Evolutionary conservation across 2,329 filamentous ascomycete genomes (phyloP).

Genomic region (Hypoxylon sp.): DNA sequence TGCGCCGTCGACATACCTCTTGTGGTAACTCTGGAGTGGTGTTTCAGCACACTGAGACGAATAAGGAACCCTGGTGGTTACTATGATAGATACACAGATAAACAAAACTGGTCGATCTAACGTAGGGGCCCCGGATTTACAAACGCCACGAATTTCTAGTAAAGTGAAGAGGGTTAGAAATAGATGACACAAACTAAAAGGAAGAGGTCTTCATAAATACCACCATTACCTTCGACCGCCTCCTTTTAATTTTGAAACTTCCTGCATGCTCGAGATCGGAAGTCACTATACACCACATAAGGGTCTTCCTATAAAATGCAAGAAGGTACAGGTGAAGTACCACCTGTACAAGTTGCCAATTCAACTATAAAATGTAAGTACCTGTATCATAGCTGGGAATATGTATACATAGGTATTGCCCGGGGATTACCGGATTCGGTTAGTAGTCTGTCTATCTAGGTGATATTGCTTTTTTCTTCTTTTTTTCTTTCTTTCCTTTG

Average conservation of each 20-base stretch:
- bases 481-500: background rate
- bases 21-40: conserved; percentile 10
- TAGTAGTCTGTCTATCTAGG: background rate
- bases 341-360: too few relatives aligned
- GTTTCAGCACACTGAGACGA: conserved; percentile 14
- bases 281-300: too few relatives aligned
- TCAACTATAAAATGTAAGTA: too few relatives aligned
- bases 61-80: conserved; percentile 16
- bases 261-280: too few relatives aligned
- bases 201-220: conserved; percentile 1
- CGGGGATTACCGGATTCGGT: too few relatives aligned
- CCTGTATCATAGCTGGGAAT: too few relatives aligned
- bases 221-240: too few relatives aligned
- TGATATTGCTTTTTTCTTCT: background rate
- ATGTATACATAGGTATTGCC: too few relatives aligned
- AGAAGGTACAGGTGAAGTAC: too few relatives aligned
- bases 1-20: conserved; percentile 22
- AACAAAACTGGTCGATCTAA: conserved; percentile 8
- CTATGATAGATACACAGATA: conserved; percentile 14
- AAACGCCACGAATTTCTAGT: background rate
- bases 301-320: too few relatives aligned
- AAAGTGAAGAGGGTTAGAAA: background rate
- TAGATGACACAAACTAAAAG: background rate
- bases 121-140: background rate
- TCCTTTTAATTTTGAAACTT: too few relatives aligned